Base-by-base conservation (phyloP, 352 stramenopile species). In the Phytophthora crassamura region DNA sequence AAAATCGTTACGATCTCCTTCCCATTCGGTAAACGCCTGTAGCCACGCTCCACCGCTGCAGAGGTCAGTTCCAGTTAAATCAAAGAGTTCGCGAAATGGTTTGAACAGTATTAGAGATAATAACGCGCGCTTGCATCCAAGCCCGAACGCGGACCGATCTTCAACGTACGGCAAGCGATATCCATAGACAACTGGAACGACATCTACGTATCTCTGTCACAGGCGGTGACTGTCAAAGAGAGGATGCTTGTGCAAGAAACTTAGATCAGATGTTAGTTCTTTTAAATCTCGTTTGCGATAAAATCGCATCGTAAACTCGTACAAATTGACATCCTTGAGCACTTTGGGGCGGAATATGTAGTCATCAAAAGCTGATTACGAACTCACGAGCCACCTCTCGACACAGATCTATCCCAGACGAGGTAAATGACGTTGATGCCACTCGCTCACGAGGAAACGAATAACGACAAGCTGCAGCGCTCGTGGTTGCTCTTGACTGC, bases 171-270 rank as follows among this genome's bases (percentile, higher is more conserved):
- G 47, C 10, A 43, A 4, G 6, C 47, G 47, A 54, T 42, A 43
- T 11, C 47, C 47, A 9, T 33, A n/a, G 4, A 54, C 18, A 7
- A 54, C 47, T 12, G 47, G 47, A 41, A 51, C 43, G 9, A 18
- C 43, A 3, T 51, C 25, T 51, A n/a, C 25, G 18, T 51, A 36
- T 10, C 43, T 2, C 33, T 54, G n/a, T 4, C 47, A n/a, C 7
- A 54, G n/a, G n/a, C n/a, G n/a, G n/a, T n/a, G 47, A 25, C 47
- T 54, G 47, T 54, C 32, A n/a, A 16, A 42, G 4, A 54, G 15
- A 12, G 47, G 47, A 18, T 54, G 47, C 1, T n/a, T 10, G 11
- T 12, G 30, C 15, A 32, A 42, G 18, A 54, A 40, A 9, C 14
- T 7, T 5, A 54, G 12, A 14, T n/a, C 12, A 40, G n/a, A 5